phyloP scores from a whole-genome alignment of 345 rosid genomes.

The Dovyalis caffra region DNA sequence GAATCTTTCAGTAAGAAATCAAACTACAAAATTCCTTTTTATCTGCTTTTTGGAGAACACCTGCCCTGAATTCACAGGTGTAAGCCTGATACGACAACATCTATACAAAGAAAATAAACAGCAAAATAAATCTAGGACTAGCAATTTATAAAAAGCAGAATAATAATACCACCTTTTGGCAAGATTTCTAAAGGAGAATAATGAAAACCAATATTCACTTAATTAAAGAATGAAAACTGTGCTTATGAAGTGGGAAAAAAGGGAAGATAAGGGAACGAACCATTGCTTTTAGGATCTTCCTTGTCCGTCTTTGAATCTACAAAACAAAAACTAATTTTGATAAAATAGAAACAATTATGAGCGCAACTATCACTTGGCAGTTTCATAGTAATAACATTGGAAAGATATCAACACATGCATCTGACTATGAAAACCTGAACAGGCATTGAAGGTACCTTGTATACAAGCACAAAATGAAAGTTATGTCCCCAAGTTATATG shows the following conservation, averaged over 20 bases:
- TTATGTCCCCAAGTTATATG: not conserved
- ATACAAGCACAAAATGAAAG: not conserved
- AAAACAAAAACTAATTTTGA: slow-evolving; percentile 24
- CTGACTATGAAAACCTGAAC: not conserved
- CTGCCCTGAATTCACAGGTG: not conserved
- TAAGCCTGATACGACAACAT: not conserved
- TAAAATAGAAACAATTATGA: not conserved
- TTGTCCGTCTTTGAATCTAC: slow-evolving; percentile 77
- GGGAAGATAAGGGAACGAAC: slow-evolving; percentile 31
- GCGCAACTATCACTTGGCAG: not conserved
- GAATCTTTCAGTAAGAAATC: too few species aligned
- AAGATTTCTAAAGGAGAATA: slow-evolving; percentile 6
- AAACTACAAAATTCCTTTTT: not conserved
- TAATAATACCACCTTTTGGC: not conserved
- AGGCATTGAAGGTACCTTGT: not conserved
- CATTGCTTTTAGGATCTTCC: slow-evolving; percentile 73
- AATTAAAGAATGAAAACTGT: not conserved
- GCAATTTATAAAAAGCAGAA: not conserved
- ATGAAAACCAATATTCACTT: not conserved
- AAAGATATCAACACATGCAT: too few species aligned
- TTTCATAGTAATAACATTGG: not conserved
- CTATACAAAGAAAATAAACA: not conserved
- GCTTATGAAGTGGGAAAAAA: not conserved
- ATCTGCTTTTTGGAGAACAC: not conserved
- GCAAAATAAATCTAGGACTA: not conserved